Evolutionary conservation across 805 yeast species (phyloP), one percentile per base, ranked within the genome.

Genomic region (Lipomyces sp.): DNA sequence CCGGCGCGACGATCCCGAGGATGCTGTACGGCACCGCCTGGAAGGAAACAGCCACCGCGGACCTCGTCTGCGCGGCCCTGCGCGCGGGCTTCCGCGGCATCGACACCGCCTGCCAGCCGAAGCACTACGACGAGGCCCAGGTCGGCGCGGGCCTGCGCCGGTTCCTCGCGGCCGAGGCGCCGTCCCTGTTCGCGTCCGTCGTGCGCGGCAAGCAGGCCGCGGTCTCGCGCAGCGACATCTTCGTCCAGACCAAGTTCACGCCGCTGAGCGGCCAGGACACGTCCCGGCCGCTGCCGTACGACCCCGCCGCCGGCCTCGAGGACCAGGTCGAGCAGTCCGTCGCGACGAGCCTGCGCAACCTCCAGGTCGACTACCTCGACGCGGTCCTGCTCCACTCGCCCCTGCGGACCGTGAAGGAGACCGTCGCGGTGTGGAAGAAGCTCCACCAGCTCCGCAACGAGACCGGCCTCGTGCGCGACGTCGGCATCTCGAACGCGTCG

Each of bases 21-120:
- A 47, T 47, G 51, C 21, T 47, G 18, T 47, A 41, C 43, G 47
- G 47, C 26, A 47, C 51, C n/a, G 47, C 51, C 16, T 41, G 51
- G 47, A 41, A 47, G 22, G 32, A 35, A 22, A 23, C 23, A 16
- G n/a, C n/a, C 19, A 36, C 51, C 2, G 35, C 18, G 1, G 13
- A 23, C 2, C 21, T 41, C 13, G 51, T 47, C 13, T 14, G 5
- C 32, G 10, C 7, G n/a, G 46, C 51, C 8, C 47, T 47, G 4
- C 5, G 24, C 11, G 21, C 51, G 3, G 51, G 51, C 22, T 47
- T 47, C 37, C 38, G 51, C 23, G 51, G 47, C 4, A 41, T 47
- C 8, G 51, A 47, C 28, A 41, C 46, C 6, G 51, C 51, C 3
- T 42, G 46, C 26, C 51, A 47, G 22, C 51, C 51, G 10, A 44